These are phyloP conservation scores for Leccinum incarnatum DNA, from an alignment of 768 basidiomycete genomes.

Conservation along the genomic window DNA sequence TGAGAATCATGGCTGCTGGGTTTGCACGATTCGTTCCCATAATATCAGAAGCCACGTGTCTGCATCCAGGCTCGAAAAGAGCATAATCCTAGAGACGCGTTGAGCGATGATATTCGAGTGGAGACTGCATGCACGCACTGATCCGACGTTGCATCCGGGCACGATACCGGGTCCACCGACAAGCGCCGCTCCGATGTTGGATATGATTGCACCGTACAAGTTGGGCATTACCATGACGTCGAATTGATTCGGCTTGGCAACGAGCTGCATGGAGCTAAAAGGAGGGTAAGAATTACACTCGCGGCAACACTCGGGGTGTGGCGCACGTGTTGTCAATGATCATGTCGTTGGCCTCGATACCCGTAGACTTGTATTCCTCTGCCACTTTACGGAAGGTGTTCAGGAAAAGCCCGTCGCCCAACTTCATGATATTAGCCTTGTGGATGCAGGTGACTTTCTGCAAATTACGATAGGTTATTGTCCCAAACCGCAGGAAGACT, in stretches of 20 bases:
- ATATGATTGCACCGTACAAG: slow-evolving; percentile 94
- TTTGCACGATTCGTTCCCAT: slow-evolving; percentile 97
- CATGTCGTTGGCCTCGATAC: slow-evolving; percentile 96
- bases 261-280: slow-evolving; percentile 95
- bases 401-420: slow-evolving; percentile 98
- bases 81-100: slow-evolving; percentile 73
- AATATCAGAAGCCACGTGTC: slow-evolving; percentile 92
- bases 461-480: neutral
- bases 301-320: neutral
- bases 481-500: neutral
- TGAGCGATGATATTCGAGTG: neutral
- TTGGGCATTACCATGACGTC: slow-evolving; percentile 99
- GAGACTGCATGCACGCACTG: slow-evolving; percentile 45
- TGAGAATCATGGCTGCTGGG: slow-evolving; percentile 96
- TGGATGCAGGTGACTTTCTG: slow-evolving; percentile 99
- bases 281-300: neutral
- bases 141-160: slow-evolving; percentile 96
- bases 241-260: slow-evolving; percentile 92
- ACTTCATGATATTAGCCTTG: slow-evolving; percentile 99
- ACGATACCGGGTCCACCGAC: slow-evolving; percentile 98
- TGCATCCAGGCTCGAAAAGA: slow-evolving; percentile 97
- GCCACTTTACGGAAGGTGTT: slow-evolving; percentile 96
- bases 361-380: slow-evolving; percentile 91
- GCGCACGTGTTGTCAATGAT: slow-evolving; percentile 97
- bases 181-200: slow-evolving; percentile 97